phyloP scores from a whole-genome alignment of 2,329 filamentous ascomycete species.

The Alternaria sp. region DNA sequence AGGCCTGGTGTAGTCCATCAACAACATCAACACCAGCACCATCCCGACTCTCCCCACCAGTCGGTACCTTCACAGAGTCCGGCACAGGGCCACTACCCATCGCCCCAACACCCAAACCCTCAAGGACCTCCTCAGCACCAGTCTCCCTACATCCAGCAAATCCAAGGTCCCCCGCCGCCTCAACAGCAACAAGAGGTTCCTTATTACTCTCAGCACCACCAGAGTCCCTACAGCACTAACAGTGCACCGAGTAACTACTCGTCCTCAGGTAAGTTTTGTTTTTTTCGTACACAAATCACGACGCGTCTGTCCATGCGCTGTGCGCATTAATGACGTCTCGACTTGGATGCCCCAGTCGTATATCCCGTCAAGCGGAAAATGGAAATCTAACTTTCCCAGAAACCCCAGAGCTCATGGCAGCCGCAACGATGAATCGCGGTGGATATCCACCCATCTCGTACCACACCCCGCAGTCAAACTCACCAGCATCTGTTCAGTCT shows the following conservation, averaged over 20 bases:
- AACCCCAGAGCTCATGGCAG: conserved; percentile 74
- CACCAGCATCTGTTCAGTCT: conserved; percentile 90
- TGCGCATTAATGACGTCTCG: conserved; percentile 22
- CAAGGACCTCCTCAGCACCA: conserved; percentile 60
- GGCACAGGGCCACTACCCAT: conserved; percentile 69
- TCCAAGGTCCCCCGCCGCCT: conserved; percentile 69
- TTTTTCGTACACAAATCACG: conserved; percentile 8
- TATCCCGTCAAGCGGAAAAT: conserved; percentile 13
- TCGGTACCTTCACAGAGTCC: conserved; percentile 67
- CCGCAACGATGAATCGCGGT: conserved; percentile 71
- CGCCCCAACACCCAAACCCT: conserved; percentile 70
- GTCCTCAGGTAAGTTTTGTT: conserved; percentile 64
- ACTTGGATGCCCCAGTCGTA: conserved; percentile 13
- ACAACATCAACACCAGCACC: conserved; percentile 55
- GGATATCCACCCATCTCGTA: conserved; percentile 85
- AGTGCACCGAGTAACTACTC: conserved; percentile 85
- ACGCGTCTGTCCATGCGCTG: conserved; percentile 18
- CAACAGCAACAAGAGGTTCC: conserved; percentile 72
- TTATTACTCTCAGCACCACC: conserved; percentile 82
- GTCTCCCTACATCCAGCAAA: conserved; percentile 72
- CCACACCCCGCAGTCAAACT: conserved; percentile 94
- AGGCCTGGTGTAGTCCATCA: conserved; percentile 73
- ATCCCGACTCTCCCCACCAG: conserved; percentile 70
- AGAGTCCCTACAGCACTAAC: conserved; percentile 83
- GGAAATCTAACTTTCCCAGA: conserved; percentile 69